phyloP scores from a whole-genome alignment of 176 grass and related monocot species.

The Alloteropsis semialata region DNA sequence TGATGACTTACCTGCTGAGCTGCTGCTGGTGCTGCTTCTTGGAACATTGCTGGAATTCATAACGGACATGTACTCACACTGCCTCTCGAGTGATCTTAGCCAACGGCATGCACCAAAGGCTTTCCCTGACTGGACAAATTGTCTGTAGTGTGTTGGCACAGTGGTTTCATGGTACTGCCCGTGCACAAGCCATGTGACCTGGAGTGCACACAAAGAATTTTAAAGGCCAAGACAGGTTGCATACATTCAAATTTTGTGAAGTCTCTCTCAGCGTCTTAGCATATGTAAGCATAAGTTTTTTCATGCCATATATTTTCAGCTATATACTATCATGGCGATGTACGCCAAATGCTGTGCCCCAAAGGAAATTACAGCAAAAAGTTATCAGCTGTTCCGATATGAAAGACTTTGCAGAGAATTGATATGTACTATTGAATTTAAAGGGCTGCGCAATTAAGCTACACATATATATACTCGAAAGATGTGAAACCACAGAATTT shows the following conservation, averaged over 20 bases:
- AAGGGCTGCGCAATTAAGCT: background rate
- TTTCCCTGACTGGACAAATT: slow-evolving; percentile 35
- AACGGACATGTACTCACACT: slow-evolving; percentile 18
- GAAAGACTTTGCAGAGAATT: background rate
- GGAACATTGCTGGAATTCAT: background rate
- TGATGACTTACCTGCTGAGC: background rate
- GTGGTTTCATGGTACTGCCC: slow-evolving; percentile 18
- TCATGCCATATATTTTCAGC: no score
- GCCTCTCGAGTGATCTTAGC: slow-evolving; percentile 24
- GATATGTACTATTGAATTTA: background rate
- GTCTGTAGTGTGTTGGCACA: background rate
- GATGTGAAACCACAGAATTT: background rate
- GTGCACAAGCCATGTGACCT: slow-evolving; percentile 26
- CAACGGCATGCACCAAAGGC: slow-evolving; percentile 34
- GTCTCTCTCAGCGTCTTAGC: no score
- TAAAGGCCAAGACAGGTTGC: background rate
- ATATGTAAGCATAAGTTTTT: no score
- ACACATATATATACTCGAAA: background rate
- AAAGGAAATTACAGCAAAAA: background rate
- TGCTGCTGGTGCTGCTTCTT: background rate
- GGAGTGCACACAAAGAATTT: background rate
- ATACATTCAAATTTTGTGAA: background rate
- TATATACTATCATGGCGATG: no score
- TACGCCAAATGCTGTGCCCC: background rate
- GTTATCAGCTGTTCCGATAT: background rate